Conservation (phyloP, 257 asterid genomes). For the Avicennia marina region DNA sequence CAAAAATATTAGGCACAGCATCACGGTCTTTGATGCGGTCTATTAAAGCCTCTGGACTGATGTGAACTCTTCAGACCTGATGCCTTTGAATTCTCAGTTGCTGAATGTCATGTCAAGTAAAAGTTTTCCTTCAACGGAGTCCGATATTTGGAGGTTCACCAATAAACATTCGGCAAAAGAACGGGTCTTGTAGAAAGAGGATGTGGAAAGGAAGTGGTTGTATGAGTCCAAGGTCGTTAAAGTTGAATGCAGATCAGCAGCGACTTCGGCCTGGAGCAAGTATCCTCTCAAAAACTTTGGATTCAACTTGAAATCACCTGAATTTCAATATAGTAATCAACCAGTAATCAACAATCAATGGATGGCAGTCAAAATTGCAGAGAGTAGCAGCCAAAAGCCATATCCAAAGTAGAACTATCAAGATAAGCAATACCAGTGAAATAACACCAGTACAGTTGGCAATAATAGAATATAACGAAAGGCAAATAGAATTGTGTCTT, state of each 20-base stretch:
- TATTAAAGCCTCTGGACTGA: conserved; percentile 62
- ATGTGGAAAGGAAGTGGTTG: conserved; percentile 25
- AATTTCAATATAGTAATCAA: too few relatives aligned
- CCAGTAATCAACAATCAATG: too few relatives aligned
- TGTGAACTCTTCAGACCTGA: conserved; percentile 53
- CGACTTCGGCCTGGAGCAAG: conserved; percentile 5
- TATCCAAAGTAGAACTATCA: too few relatives aligned
- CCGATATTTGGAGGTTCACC: conserved; percentile 17
- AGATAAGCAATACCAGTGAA: too few relatives aligned
- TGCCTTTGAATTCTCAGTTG: conserved; percentile 53
- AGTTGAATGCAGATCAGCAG: background rate
- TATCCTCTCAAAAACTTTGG: conserved; percentile 14
- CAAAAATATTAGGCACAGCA: conserved; percentile 50
- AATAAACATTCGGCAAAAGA: conserved; percentile 11
- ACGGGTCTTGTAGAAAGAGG: conserved; percentile 33
- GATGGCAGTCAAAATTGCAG: conserved; percentile 27
- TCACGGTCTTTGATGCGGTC: conserved; percentile 43
- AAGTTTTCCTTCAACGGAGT: conserved; percentile 17
- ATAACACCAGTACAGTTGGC: too few relatives aligned
- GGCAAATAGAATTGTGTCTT: too few relatives aligned
- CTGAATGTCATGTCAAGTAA: conserved; percentile 26
- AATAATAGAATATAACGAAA: too few relatives aligned
- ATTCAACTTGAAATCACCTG: conserved; percentile 39
- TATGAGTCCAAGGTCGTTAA: conserved; percentile 26
- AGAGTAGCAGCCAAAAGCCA: too few relatives aligned